Evolutionary conservation across 2,329 filamentous ascomycete genomes (phyloP).

Genomic region (Periconia sp.): DNA sequence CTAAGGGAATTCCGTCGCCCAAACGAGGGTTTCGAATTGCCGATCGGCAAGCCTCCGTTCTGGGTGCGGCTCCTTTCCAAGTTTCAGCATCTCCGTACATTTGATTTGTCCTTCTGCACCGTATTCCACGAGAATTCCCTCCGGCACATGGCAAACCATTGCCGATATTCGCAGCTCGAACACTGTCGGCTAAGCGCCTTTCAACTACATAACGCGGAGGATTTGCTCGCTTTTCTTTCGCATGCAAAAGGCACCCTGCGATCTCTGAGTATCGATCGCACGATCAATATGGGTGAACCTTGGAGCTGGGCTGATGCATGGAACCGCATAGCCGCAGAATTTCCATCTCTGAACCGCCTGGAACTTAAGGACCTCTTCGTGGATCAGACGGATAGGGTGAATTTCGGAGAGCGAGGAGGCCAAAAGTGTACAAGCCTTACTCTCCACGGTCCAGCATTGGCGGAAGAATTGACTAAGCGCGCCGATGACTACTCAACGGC

Average conservation of each 20-base stretch:
- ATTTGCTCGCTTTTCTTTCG: constrained; percentile 18
- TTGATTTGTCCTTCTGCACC: constrained; percentile 28
- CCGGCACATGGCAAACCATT: constrained; percentile 23
- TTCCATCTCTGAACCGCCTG: constrained; percentile 8
- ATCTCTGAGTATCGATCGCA: constrained; percentile 13
- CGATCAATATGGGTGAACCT: constrained; percentile 13
- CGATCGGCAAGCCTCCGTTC: constrained; percentile 20
- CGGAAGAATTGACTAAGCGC: constrained; percentile 5
- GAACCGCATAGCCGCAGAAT: constrained; percentile 10
- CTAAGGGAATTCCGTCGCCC: constrained; percentile 30
- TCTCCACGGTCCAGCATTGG: constrained; percentile 8
- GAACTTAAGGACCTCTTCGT: constrained; percentile 15
- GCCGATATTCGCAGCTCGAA: constrained; percentile 15
- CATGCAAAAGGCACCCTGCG: constrained; percentile 11
- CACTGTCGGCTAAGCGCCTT: constrained; percentile 21
- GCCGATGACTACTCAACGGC: neutral
- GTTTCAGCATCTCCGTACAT: constrained; percentile 13
- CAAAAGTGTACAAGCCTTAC: neutral
- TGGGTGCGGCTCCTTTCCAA: constrained; percentile 31
- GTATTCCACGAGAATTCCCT: constrained; percentile 25
- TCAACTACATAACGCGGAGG: constrained; percentile 6
- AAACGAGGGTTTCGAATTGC: constrained; percentile 25
- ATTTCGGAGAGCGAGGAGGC: constrained; percentile 3
- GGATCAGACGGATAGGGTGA: constrained; percentile 7
- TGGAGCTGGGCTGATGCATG: constrained; percentile 18